Conservation (phyloP, 2,329 filamentous ascomycete genomes). For the Aureobasidium leucospermi region DNA sequence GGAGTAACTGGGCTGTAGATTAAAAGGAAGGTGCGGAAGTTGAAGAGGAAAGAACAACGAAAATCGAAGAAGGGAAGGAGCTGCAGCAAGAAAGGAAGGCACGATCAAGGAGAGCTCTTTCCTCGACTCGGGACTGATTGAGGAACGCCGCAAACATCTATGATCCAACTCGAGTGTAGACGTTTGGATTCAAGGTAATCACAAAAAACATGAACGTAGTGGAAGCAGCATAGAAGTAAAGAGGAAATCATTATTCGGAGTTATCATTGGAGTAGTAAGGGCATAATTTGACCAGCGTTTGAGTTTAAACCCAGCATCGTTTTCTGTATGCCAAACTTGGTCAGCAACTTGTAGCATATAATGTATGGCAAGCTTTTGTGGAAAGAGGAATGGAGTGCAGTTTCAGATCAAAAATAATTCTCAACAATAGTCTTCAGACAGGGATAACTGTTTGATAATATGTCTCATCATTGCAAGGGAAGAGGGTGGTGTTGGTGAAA, state of each 20-base stretch:
- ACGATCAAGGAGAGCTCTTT: too few relatives aligned
- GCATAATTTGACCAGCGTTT: neutral
- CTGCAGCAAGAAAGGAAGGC: too few relatives aligned
- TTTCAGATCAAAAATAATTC: slow-evolving; percentile 43
- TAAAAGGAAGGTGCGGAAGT: too few relatives aligned
- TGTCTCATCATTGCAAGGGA: slow-evolving; percentile 60
- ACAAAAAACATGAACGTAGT: too few relatives aligned
- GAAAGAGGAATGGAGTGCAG: neutral
- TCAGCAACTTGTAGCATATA: neutral
- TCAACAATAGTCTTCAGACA: slow-evolving; percentile 96
- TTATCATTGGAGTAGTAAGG: neutral
- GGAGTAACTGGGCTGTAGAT: too few relatives aligned
- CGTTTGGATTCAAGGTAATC: too few relatives aligned
- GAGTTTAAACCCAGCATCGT: neutral
- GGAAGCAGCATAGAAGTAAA: neutral
- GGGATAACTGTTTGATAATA: slow-evolving; percentile 88
- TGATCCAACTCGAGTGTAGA: too few relatives aligned
- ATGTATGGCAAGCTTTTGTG: neutral
- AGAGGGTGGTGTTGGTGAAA: slow-evolving; percentile 1
- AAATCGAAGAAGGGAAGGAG: too few relatives aligned
- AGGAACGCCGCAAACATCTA: too few relatives aligned
- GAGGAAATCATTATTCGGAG: neutral
- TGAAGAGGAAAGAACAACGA: too few relatives aligned
- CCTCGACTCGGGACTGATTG: too few relatives aligned
- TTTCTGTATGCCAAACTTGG: neutral